These are phyloP conservation scores for Jamesozyma hellenica DNA, from an alignment of 805 yeast genomes.

Conservation along the genomic window DNA sequence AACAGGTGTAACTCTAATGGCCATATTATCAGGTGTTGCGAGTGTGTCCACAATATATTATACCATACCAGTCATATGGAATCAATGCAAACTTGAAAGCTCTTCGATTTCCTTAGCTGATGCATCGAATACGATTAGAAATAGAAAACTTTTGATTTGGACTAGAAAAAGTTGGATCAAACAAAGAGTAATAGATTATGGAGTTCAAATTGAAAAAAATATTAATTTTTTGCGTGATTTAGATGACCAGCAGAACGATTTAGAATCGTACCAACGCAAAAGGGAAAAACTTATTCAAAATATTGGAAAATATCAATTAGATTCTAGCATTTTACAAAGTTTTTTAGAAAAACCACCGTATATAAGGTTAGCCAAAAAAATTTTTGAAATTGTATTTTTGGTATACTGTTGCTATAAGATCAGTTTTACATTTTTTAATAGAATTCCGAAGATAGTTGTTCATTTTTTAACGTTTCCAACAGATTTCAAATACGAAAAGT, in stretches of 20 bases:
- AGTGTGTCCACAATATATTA: slow-evolving; percentile 27
- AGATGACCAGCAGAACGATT: slow-evolving; percentile 7
- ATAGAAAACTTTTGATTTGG: slow-evolving; percentile 18
- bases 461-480: slow-evolving; percentile 13
- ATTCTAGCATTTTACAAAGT: slow-evolving; percentile 14
- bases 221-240: slow-evolving; percentile 10
- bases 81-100: slow-evolving; percentile 2
- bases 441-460: slow-evolving; percentile 18
- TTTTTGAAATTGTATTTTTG: slow-evolving; percentile 20
- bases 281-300: slow-evolving; percentile 13
- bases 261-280: background rate
- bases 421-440: slow-evolving; percentile 22
- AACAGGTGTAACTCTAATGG: slow-evolving; percentile 27
- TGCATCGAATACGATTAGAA: slow-evolving; percentile 7
- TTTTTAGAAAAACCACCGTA: slow-evolving; percentile 11
- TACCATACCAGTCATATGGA: slow-evolving; percentile 13
- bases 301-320: slow-evolving; percentile 22
- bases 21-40: slow-evolving; percentile 27
- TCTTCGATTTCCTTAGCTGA: background rate
- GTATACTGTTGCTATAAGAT: slow-evolving; percentile 32
- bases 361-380: slow-evolving; percentile 10
- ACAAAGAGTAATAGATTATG: slow-evolving; percentile 14
- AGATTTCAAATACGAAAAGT: slow-evolving; percentile 15
- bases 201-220: slow-evolving; percentile 13
- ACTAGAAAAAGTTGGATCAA: slow-evolving; percentile 13